Base-by-base conservation (phyloP, 2,329 filamentous ascomycete species). In the Exophiala xenobiotica region DNA sequence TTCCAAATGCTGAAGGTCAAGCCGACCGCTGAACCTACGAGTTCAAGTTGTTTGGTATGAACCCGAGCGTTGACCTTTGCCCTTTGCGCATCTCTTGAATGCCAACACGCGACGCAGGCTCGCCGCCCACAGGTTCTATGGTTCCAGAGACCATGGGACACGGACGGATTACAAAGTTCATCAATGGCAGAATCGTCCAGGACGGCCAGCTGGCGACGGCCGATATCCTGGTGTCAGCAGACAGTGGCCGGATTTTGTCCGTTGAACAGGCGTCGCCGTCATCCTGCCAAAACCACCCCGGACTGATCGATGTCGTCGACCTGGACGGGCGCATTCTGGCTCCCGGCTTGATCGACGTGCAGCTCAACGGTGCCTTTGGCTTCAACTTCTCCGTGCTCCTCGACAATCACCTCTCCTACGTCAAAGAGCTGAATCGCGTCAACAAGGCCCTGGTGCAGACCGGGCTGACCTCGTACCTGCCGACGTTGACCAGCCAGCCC, bases 281-380 rank as follows among this genome's bases (percentile, higher is more conserved):
- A 33, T 14, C 29, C 9, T 14, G 16, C 12, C 11, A 29, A 29
- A 7, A 29, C 8, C 8, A 33, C 9, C 11, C 4, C 29, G 29
- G 16, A 1, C 16, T 33, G 29, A 11, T 33, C 29, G 16, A 33
- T 33, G 83, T 86, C 48, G 35, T 76, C 31, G 76, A 80, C 58
- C 63, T 80, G 9, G 67, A 75, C 26, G 73, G 72, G 27, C 26
- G 31, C 12, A 77, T 80, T 40, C 66, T 80, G 45, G 74, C 77
- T 5, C 78, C 78, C 12, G 78, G 78, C 3, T 78, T 78, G 57
- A 65, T 80, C 14, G 78, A 81, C 51, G 63, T 81, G 3, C 78
- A 81, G 53, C 79, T 75, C 1, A 81, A 81, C 58, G 75, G 76
- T 41, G 64, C 73, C 27, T 70, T 72, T 62, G 51, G 51, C 31